These are phyloP conservation scores for Phytophthora pseudosyringae DNA, from an alignment of 352 stramenopile species.

Conservation along the genomic window DNA sequence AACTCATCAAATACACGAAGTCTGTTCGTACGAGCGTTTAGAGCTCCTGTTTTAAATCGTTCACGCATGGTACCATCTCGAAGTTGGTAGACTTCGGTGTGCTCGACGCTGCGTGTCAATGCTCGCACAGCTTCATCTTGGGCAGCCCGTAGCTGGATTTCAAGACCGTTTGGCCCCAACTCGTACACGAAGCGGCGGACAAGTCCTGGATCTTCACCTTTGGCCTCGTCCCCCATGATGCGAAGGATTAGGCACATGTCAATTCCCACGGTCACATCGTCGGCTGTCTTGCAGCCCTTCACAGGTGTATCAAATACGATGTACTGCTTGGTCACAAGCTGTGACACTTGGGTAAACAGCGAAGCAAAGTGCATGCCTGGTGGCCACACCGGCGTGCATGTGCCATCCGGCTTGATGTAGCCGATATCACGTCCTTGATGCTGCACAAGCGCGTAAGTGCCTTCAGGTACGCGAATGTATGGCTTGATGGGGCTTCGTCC, in stretches of 20 bases:
- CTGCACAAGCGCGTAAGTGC: neutral
- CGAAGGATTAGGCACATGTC: constrained; percentile 84
- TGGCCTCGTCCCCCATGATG: constrained; percentile 80
- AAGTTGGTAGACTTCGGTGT: too few species aligned
- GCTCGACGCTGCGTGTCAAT: constrained; percentile 82
- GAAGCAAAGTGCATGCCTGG: constrained; percentile 70
- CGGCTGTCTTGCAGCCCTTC: constrained; percentile 85
- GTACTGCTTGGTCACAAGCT: constrained; percentile 88
- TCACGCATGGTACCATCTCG: constrained; percentile 61
- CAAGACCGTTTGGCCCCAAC: constrained; percentile 71
- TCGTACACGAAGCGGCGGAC: constrained; percentile 89
- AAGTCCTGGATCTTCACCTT: constrained; percentile 73
- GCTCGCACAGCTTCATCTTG: constrained; percentile 80
- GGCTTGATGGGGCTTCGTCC: constrained; percentile 5
- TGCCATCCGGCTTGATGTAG: constrained; percentile 42
- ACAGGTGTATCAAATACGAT: constrained; percentile 85
- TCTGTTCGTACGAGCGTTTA: constrained; percentile 30
- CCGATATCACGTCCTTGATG: constrained; percentile 1
- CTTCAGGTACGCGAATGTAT: constrained; percentile 10
- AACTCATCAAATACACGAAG: too few species aligned
- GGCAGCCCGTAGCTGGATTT: too few species aligned
- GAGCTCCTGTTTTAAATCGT: constrained; percentile 54
- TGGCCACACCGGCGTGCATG: too few species aligned
- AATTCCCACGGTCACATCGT: constrained; percentile 87
- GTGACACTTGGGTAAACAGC: constrained; percentile 75